Base-by-base conservation (phyloP, 768 basidiomycete species). In the Clitopilus hobsonii region DNA sequence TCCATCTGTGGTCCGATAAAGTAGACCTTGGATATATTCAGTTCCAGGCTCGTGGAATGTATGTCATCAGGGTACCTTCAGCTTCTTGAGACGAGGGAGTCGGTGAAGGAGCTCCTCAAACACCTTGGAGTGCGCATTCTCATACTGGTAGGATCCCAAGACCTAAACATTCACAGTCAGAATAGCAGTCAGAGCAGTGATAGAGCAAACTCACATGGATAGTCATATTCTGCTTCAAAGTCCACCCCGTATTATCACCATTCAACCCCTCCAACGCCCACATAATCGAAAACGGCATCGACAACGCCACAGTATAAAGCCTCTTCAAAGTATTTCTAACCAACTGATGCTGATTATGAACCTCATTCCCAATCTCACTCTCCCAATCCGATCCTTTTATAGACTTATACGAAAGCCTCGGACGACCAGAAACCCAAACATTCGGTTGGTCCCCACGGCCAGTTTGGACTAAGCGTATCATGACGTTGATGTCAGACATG, bases 31-130 rank as follows among this genome's bases (percentile, higher is more conserved):
- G n/a, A n/a, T n/a, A n/a, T n/a, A n/a, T n/a, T n/a, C n/a, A n/a
- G n/a, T n/a, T n/a, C n/a, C n/a, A n/a, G n/a, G n/a, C n/a, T n/a
- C n/a, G n/a, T n/a, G n/a, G n/a, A n/a, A n/a, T n/a, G n/a, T n/a
- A n/a, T n/a, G n/a, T n/a, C n/a, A n/a, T n/a, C n/a, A n/a, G n/a
- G n/a, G 23, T 54, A 70, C 72, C 58, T 65, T 64, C 24, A 73
- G 55, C 0, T 49, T 60, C 25, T 69, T 65, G 8, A 71, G 63
- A 27, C 56, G 53, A 3, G 71, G 72, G 16, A 69, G 56, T 26
- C 71, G 64, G 53, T 73, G 71, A 6, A 73, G 49, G n/a, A 72
- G 67, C 50, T 72, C 71, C 53, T 73, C 72, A 52, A 73, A 72
- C 0, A 64, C 51, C 16, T 55, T 38, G 2, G 57, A 57, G 48